These are phyloP conservation scores for Thelonectria discophora DNA, from an alignment of 2,329 filamentous ascomycete species.

Conservation along the genomic window DNA sequence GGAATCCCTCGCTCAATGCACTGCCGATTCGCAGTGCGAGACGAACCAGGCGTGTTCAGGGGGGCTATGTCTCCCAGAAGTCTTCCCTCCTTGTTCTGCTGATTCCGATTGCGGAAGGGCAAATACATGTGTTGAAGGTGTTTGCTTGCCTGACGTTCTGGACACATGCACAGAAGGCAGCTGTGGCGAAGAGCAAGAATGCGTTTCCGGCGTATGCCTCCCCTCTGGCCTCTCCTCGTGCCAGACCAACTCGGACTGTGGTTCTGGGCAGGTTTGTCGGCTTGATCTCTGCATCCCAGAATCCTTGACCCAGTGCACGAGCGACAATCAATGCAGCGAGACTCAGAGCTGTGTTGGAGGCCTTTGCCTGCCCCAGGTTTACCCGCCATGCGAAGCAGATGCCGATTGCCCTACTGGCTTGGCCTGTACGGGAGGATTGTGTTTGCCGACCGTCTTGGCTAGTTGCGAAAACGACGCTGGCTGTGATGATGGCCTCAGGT, in stretches of 20 bases:
- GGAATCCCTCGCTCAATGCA: conserved; percentile 6
- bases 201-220: conserved; percentile 8
- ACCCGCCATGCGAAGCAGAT: conserved; percentile 3
- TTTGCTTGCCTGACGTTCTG: conserved; percentile 7
- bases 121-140: conserved; percentile 6
- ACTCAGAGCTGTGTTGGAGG: conserved; percentile 9
- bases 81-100: conserved; percentile 5
- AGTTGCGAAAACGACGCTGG: not conserved
- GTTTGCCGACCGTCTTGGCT: not conserved
- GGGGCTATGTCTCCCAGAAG: conserved; percentile 17
- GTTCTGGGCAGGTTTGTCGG: conserved; percentile 17
- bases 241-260: conserved; percentile 15
- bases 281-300: conserved; percentile 16
- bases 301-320: conserved; percentile 4
- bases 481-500: conserved; percentile 8
- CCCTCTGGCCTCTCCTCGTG: conserved; percentile 4
- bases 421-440: conserved; percentile 5
- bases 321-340: conserved; percentile 13
- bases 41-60: conserved; percentile 7
- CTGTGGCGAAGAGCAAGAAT: conserved; percentile 6
- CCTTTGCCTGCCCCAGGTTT: conserved; percentile 8
- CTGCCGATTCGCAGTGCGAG: conserved; percentile 1
- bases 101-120: conserved; percentile 6
- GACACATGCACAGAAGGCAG: not conserved
- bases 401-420: conserved; percentile 11